phyloP scores from a whole-genome alignment of 2,329 filamentous ascomycete genomes.

The Cercospora berteroae region DNA sequence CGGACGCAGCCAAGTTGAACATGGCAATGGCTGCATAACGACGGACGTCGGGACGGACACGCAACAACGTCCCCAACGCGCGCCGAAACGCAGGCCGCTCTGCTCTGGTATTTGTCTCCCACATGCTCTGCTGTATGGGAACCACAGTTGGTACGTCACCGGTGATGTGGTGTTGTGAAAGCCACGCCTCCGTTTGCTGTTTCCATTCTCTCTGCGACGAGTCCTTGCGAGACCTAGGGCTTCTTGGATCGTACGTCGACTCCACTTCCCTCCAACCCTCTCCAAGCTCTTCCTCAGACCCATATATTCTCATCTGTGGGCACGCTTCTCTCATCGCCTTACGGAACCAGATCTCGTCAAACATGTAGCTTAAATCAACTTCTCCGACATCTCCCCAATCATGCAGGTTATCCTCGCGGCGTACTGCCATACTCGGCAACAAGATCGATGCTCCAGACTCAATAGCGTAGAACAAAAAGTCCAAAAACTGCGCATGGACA shows the following conservation, averaged over 20 bases:
- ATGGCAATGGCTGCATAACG: constrained; percentile 34
- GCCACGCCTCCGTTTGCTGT: not conserved
- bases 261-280: not conserved
- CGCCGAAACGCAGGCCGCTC: constrained; percentile 16
- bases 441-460: constrained; percentile 44
- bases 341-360: constrained; percentile 24
- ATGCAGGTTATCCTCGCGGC: constrained; percentile 6
- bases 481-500: constrained; percentile 46
- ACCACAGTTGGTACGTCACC: constrained; percentile 10
- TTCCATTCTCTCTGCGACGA: not conserved
- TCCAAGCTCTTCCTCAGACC: not conserved
- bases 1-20: constrained; percentile 29
- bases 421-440: constrained; percentile 13
- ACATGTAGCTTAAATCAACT: constrained; percentile 22
- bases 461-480: constrained; percentile 50
- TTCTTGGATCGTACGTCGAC: constrained; percentile 17
- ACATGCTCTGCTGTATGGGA: constrained; percentile 23
- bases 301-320: constrained; percentile 24
- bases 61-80: constrained; percentile 21
- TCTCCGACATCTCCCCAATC: constrained; percentile 3
- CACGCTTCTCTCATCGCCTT: constrained; percentile 20
- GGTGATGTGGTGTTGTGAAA: not conserved
- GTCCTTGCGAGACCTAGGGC: not conserved
- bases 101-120: constrained; percentile 22
- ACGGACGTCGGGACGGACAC: constrained; percentile 23